Base-by-base conservation (phyloP, 768 basidiomycete genomes). In the Imleria badia region DNA sequence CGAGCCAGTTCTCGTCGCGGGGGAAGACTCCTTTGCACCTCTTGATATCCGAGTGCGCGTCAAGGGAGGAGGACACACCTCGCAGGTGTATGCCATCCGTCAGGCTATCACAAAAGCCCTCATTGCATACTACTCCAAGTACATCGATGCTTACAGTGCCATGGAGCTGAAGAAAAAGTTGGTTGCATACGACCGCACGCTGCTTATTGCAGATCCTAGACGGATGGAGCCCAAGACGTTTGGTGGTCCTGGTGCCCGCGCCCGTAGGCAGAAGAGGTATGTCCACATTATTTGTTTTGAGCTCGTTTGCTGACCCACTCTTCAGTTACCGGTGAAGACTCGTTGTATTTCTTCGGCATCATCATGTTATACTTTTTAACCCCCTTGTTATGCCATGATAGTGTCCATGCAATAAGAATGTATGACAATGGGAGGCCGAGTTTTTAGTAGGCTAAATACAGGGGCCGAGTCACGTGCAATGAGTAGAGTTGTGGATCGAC, bases 201-300 rank as follows among this genome's bases (percentile, higher is more conserved):
- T 96, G 57, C 75, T 95, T 67, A 94, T 95, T 62, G 90, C 94
- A 52, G 94, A 96, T 73, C 94, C 93, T 62, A 86, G 97, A 78
- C 88, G 96, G 80, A 91, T 90, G 88, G 96, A 98, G 75, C 96
- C 96, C 66, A 98, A 98, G 87, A 97, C 96, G 79, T 98, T 98
- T 73, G 96, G 95, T 83, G 95, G 95, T 81, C 82, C 81, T 73
- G 95, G 95, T 86, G 95, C 95, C 62, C 92, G 95, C 83, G 94
- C 94, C 55, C 91, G 94, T 80, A 88, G 94, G 77, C 95, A 97
- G 81, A 97, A 96, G 83, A 91, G 88, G 92, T 94, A 60, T 57
- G 54, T 39, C 35, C 30, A 35, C 17, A 12, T 52, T 17, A 14
- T 43, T 8, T 15, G 23, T 47, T 20, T 56, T 46, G 11, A 11